Conservation (phyloP, 306 rosid genomes). For the Quercus robur region DNA sequence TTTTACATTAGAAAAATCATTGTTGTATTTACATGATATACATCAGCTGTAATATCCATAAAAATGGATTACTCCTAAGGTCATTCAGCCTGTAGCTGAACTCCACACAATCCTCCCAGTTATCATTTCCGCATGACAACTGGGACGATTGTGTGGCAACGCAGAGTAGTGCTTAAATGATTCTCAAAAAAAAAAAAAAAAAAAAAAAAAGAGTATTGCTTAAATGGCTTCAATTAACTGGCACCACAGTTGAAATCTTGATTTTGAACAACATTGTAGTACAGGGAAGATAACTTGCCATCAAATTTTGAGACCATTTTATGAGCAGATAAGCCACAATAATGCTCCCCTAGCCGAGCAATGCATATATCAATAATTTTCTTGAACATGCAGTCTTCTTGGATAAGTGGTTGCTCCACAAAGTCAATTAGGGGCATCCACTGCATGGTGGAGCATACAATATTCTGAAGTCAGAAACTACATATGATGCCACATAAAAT, state of each 20-base stretch:
- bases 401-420: slow-evolving; percentile 73
- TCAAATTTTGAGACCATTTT: slow-evolving; percentile 78
- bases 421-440: slow-evolving; percentile 93
- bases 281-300: slow-evolving; percentile 68
- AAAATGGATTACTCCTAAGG: background rate
- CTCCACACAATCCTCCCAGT: background rate
- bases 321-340: slow-evolving; percentile 75
- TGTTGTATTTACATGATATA: background rate
- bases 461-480: slow-evolving; percentile 3
- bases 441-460: slow-evolving; percentile 31
- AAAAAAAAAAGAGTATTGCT: background rate
- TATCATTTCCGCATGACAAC: background rate
- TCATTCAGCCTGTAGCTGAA: background rate
- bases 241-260: slow-evolving; percentile 49
- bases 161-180: background rate
- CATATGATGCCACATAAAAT: background rate
- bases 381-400: slow-evolving; percentile 86
- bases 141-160: background rate
- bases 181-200: too few species aligned
- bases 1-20: background rate
- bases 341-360: slow-evolving; percentile 62
- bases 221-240: slow-evolving; percentile 39
- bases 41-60: background rate
- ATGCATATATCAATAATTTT: slow-evolving; percentile 68
- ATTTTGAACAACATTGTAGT: slow-evolving; percentile 58